Conservation (phyloP, 441 rosid genomes). For the Aleurites moluccanus region DNA sequence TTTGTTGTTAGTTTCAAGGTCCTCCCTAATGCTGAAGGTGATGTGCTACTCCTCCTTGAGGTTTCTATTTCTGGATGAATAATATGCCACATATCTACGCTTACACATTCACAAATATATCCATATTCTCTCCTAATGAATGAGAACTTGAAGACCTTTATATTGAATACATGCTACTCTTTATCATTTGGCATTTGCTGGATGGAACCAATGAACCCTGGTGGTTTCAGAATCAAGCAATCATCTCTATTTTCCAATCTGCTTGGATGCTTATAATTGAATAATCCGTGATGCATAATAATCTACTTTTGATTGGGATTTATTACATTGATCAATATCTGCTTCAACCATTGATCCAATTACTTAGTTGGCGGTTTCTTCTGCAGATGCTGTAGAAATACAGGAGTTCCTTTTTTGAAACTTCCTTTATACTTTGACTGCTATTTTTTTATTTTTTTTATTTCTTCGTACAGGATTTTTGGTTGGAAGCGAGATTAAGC, state of each 20-base stretch:
- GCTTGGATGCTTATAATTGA: conserved; percentile 26
- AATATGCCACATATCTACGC: too few species aligned
- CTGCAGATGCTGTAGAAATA: conserved; percentile 34
- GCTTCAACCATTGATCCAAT: conserved; percentile 45
- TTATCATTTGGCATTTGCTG: conserved; percentile 24
- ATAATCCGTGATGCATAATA: conserved; percentile 37
- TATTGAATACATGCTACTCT: not conserved
- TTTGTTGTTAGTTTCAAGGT: conserved; percentile 93
- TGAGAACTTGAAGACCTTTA: not conserved
- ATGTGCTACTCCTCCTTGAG: conserved; percentile 36
- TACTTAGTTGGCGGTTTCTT: conserved; percentile 42
- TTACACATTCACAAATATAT: not conserved
- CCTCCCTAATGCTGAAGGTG: conserved; percentile 72
- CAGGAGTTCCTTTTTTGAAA: conserved; percentile 18
- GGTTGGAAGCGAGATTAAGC: conserved; percentile 48
- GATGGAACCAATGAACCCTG: conserved; percentile 39
- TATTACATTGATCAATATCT: conserved; percentile 41
- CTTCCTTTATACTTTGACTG: conserved; percentile 29
- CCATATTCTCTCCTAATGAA: not conserved
- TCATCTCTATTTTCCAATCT: conserved; percentile 33
- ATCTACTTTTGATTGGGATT: conserved; percentile 40
- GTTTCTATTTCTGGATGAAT: conserved; percentile 12
- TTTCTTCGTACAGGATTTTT: conserved; percentile 44
- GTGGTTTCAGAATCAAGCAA: conserved; percentile 39
- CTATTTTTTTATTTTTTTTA: conserved; percentile 33